A percentile compares a stretch with the other conserved stretches of the same genome.
phyloP scores from a whole-genome alignment of 768 basidiomycete species.

The Crucibulum laeve region DNA sequence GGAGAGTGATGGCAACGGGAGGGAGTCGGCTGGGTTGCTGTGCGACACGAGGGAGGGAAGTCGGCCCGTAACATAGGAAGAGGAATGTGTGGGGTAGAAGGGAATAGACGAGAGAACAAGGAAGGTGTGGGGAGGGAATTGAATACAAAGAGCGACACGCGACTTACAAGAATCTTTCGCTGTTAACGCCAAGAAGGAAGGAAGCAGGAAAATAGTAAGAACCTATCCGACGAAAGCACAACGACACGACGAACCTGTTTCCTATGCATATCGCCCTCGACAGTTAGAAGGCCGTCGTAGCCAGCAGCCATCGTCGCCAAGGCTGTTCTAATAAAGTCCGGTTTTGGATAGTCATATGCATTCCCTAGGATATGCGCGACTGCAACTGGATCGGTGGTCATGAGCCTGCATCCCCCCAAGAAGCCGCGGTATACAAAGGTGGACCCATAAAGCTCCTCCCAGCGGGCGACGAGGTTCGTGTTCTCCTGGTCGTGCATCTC shows the following conservation, averaged over 20 bases:
- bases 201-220: conserved; percentile 3
- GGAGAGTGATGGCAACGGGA: too few species aligned
- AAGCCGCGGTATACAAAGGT: conserved; percentile 53
- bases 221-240: conserved; percentile 1
- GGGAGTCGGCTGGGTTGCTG: too few species aligned
- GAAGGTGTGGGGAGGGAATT: too few species aligned
- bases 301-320: conserved; percentile 50
- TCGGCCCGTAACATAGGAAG: not conserved
- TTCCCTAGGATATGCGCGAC: conserved; percentile 53
- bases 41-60: too few species aligned
- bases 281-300: conserved; percentile 42
- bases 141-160: not conserved
- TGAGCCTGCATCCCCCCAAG: conserved; percentile 45
- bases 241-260: conserved; percentile 36
- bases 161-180: conserved; percentile 48
- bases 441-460: conserved; percentile 41
- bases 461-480: conserved; percentile 38
- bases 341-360: conserved; percentile 59
- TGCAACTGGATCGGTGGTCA: conserved; percentile 56
- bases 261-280: conserved; percentile 52
- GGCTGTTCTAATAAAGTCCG: conserved; percentile 48
- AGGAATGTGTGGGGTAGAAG: not conserved
- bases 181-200: conserved; percentile 11
- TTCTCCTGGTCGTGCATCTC: conserved; percentile 60
- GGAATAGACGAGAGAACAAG: not conserved